Evolutionary conservation across 2,329 filamentous ascomycete genomes (phyloP).

Genomic region (Diaporthe longicolla): DNA sequence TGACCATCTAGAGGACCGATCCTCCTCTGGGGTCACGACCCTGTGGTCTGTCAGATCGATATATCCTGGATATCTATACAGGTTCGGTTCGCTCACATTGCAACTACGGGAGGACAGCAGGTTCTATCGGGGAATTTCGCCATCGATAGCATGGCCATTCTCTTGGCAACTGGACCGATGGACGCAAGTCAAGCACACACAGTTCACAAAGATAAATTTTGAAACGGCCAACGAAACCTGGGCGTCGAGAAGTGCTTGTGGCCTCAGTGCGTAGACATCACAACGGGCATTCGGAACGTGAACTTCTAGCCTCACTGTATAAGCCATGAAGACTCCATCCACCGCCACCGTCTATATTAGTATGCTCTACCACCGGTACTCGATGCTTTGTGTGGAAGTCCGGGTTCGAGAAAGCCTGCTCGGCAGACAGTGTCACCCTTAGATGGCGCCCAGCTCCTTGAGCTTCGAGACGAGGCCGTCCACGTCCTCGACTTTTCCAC

Average conservation of each 20-base stretch:
- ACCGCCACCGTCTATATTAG: conserved; percentile 2
- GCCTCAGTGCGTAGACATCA: background rate
- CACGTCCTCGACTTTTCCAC: conserved; percentile 97
- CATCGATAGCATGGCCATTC: too few species aligned
- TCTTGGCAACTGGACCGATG: too few species aligned
- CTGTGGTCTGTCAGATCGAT: too few species aligned
- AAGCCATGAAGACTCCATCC: background rate
- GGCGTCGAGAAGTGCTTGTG: background rate
- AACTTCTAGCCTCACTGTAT: conserved; percentile 3
- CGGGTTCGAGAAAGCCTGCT: background rate
- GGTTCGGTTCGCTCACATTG: too few species aligned
- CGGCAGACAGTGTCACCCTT: conserved; percentile 46
- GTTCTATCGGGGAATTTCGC: too few species aligned
- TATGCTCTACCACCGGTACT: conserved; percentile 3
- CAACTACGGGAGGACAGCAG: too few species aligned
- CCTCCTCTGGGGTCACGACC: too few species aligned
- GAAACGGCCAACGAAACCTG: background rate
- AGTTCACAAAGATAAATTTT: too few species aligned
- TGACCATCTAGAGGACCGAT: too few species aligned
- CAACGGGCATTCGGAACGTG: background rate
- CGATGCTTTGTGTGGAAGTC: background rate
- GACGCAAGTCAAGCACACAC: background rate
- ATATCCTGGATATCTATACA: too few species aligned
- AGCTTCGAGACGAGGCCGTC: conserved; percentile 94
- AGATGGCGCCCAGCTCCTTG: conserved; percentile 95